Base-by-base conservation (phyloP, 306 rosid species). In the Quercus mongolica region DNA sequence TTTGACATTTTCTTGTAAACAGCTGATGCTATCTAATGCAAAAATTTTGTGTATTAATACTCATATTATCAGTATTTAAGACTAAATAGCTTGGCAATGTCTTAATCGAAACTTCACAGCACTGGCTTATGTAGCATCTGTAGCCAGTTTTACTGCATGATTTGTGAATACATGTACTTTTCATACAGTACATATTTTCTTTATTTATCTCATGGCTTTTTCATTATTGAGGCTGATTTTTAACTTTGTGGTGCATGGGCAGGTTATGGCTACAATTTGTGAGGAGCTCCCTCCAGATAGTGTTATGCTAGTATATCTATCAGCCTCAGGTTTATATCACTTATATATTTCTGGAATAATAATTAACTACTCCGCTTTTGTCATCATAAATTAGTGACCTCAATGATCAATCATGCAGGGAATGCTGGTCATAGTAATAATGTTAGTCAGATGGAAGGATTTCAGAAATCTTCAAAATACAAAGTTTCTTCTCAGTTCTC, bases 181-280 rank as follows among this genome's bases (percentile, higher is more conserved):
- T 49, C 12, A 49, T 49, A 49, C 17, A 49, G 18, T 2, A 23
- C 31, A 61, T 10, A 61, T 31, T 65, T 17, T 30, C 49, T 11
- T 31, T 18, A 21, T 65, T 31, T 64, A 5, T 49, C 21, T 54
- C 46, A 52, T 28, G 46, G 5, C 2, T 72, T 73, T 49, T 55
- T 73, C 38, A 15, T 74, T 74, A 57, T 69, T 54, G 55, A 80
- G 69, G 82, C 77, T 84, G 81, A 81, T 75, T 54, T 73, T 78
- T 62, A 79, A 77, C 68, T 72, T 61, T 56, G 52, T 62, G 80
- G 84, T 83, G 70, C 70, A 41, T 78, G 21, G 57, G 62, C 89
- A 96, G 99, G 94, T 93, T 84, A 79, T 96, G 96, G 99, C 99
- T 17, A 93, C 98, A 76, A 86, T 93, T 83, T 96, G 96, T 64